Conservation (phyloP, 1,284 basidiomycete species). For the Ceratobasidium sp. region DNA sequence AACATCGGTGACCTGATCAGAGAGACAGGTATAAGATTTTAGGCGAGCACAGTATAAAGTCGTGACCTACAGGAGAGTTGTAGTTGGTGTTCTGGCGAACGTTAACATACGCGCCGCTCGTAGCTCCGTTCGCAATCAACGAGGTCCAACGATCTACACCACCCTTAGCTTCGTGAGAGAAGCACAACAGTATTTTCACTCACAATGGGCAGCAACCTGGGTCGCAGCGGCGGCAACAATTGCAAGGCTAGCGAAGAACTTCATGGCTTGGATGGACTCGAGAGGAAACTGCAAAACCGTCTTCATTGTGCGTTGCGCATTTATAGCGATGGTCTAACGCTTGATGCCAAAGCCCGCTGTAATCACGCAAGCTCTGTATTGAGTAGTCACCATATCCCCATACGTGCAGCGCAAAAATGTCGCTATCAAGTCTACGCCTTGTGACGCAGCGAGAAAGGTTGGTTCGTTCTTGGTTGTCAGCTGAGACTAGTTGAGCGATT, state of each 20-base stretch:
- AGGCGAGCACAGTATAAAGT: not conserved
- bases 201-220: conserved; percentile 41
- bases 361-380: not conserved
- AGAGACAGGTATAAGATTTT: not conserved
- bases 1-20: conserved; percentile 57
- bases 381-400: conserved; percentile 36
- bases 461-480: not conserved
- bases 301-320: no score
- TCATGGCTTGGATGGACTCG: conserved; percentile 5
- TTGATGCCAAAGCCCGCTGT: no score
- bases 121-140: conserved; percentile 39
- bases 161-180: no score
- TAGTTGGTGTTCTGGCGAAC: conserved; percentile 45
- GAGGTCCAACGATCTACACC: conserved; percentile 39
- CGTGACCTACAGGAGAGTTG: conserved; percentile 37
- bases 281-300: no score
- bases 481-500: conserved; percentile 15
- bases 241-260: conserved; percentile 24
- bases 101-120: conserved; percentile 41
- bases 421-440: conserved; percentile 21
- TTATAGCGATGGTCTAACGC: no score
- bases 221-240: conserved; percentile 32
- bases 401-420: conserved; percentile 31
- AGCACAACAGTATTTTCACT: not conserved
- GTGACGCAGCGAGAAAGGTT: conserved; percentile 20